A percentile compares a stretch with the other conserved stretches of the same genome.
phyloP scores from a whole-genome alignment of 148 eudicot genomes.

The Heliamphora exappendiculata region DNA sequence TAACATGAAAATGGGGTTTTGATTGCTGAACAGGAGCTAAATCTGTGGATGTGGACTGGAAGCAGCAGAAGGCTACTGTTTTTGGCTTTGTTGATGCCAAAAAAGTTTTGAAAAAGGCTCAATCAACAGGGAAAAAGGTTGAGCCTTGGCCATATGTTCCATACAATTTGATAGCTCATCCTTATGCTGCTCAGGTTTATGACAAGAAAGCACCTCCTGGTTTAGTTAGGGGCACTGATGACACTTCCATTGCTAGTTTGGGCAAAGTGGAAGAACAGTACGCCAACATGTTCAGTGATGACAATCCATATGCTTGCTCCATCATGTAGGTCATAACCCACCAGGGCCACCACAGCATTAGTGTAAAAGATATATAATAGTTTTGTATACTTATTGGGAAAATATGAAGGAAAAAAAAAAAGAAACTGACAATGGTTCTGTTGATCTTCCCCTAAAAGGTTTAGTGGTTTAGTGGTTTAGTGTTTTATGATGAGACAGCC shows the following conservation, averaged over 20 bases:
- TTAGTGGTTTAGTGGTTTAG: background rate
- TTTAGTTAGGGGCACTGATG: slow-evolving; percentile 33
- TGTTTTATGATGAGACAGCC: too few relatives aligned
- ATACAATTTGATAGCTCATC: slow-evolving; percentile 42
- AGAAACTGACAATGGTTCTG: background rate
- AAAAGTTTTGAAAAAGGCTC: slow-evolving; percentile 47
- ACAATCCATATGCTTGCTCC: slow-evolving; percentile 31
- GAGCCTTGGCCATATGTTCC: slow-evolving; percentile 79
- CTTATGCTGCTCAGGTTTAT: slow-evolving; percentile 36
- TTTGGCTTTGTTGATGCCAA: slow-evolving; percentile 50
- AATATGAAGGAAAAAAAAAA: background rate
- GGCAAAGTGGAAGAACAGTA: slow-evolving; percentile 36
- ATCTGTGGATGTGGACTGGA: slow-evolving; percentile 58
- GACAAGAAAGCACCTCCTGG: slow-evolving; percentile 51
- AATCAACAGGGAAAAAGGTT: slow-evolving; percentile 46
- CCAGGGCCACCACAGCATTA: background rate
- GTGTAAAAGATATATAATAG: background rate
- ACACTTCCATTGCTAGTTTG: slow-evolving; percentile 20
- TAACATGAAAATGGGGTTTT: background rate
- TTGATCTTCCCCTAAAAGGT: background rate
- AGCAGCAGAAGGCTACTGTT: slow-evolving; percentile 65
- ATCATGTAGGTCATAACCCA: slow-evolving; percentile 25
- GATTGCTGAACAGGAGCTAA: slow-evolving; percentile 37
- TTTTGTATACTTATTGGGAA: background rate
- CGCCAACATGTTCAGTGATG: slow-evolving; percentile 35